Base-by-base conservation (phyloP, 371 early-diverging fungal genomes). In the Basidiobolus meristosporus region DNA sequence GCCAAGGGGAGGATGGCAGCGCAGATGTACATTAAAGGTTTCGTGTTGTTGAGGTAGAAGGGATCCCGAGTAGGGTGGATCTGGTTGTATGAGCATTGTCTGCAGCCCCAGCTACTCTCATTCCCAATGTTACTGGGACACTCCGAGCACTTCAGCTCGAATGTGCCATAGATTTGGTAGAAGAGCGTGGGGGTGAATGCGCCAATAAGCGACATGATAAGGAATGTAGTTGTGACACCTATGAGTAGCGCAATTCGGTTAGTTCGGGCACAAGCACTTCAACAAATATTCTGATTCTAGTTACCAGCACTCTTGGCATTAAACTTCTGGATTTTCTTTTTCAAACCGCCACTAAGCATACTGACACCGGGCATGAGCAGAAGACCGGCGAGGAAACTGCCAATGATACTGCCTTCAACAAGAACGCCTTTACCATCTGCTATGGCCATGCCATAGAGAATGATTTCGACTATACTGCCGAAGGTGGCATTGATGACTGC, bases 401-500 rank as follows among this genome's bases (percentile, higher is more conserved):
- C 97, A 34, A 92, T 83, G 39, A 96, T 57, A 1, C 84, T 73
- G 14, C 97, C 97, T 52, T 92, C 90, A 0, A 92, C 90, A 33
- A 96, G 59, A 19, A 59, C 54, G 14, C 74, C 76, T 60, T 91
- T 91, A 17, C 89, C 90, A 45, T 86, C 67, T 44, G 75, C 74
- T 36, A 96, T 53, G 4, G 93, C 92, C 7, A 93, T 69, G 11
- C 73, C 61, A 57, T 93, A 93, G 29, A 95, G 58, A 34, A 93
- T 84, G 42, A 95, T 81, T 57, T 95, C 96, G 40, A 95, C 80
- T 19, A 95, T 89, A 34, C 83, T 82, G 41, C 95, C 95, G 57
- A 96, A 96, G 0, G 97, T 87, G 11, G 97, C 97, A 58, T 93
- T 96, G 50, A 93, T 80, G 20, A 91, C 91, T 0, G 93, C 87